These are phyloP conservation scores for Madurella mycetomatis DNA, from an alignment of 2,329 filamentous ascomycete species.

Conservation along the genomic window DNA sequence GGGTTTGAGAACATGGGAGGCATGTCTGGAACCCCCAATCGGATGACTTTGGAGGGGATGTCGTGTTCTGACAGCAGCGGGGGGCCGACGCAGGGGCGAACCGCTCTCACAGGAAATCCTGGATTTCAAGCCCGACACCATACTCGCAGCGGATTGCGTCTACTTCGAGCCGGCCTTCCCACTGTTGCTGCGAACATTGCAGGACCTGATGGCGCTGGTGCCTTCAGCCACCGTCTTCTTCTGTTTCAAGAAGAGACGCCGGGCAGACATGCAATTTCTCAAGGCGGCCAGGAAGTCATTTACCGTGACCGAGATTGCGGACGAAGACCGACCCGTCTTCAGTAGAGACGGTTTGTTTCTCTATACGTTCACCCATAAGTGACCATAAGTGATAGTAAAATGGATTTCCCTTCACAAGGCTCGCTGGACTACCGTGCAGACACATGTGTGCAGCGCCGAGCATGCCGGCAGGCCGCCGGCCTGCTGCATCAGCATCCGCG, in stretches of 20 bases:
- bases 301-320: constrained; percentile 55
- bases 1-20: constrained; percentile 1
- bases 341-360: constrained; percentile 57
- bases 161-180: constrained; percentile 97
- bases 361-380: constrained; percentile 45
- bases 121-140: constrained; percentile 64
- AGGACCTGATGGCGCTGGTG: constrained; percentile 68
- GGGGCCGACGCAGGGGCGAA: constrained; percentile 49
- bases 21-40: constrained; percentile 1
- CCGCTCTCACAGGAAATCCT: constrained; percentile 50
- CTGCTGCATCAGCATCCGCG: background rate
- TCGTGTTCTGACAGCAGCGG: constrained; percentile 20
- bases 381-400: background rate
- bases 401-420: background rate
- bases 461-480: constrained; percentile 1
- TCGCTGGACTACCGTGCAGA: background rate
- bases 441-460: constrained; percentile 8
- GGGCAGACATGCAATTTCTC: constrained; percentile 73
- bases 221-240: constrained; percentile 65
- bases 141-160: constrained; percentile 94
- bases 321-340: constrained; percentile 56
- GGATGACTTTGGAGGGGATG: constrained; percentile 3
- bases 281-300: constrained; percentile 67
- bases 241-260: constrained; percentile 89
- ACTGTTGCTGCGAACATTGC: constrained; percentile 72